Percentiles rank a stretch among this genome's conserved stretches.
Conservation (phyloP, 2,329 filamentous ascomycete species). For the Boeremia exigua region DNA sequence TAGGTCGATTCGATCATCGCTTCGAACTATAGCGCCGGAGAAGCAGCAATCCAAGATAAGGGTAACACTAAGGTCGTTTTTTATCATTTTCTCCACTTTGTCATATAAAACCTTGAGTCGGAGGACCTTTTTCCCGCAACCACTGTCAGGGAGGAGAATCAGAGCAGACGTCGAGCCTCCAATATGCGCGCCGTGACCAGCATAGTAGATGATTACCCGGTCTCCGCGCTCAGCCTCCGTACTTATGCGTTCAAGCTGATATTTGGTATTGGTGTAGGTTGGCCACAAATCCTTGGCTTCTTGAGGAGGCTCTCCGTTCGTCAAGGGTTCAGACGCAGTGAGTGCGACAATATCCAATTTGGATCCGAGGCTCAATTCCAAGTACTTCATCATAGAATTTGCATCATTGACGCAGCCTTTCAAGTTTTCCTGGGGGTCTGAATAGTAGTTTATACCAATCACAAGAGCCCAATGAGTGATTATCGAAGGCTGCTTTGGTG, state of each 20-base stretch:
- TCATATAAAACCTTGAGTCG: not conserved
- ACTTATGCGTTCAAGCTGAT: not conserved
- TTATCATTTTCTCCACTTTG: not conserved
- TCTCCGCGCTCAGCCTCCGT: not conserved
- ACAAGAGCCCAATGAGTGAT: not conserved
- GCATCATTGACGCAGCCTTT: not conserved
- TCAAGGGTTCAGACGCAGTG: not conserved
- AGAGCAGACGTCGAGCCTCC: not conserved
- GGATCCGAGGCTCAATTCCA: not conserved
- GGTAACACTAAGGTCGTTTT: not conserved
- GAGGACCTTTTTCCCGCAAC: not conserved
- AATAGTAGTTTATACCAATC: not conserved
- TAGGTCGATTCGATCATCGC: not conserved
- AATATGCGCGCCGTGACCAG: not conserved
- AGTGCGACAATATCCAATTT: not conserved
- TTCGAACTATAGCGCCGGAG: not conserved
- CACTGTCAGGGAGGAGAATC: not conserved
- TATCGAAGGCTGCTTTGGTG: no score
- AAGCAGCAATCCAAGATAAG: not conserved
- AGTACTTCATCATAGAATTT: not conserved
- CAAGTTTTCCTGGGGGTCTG: not conserved
- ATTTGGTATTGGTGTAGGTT: not conserved
- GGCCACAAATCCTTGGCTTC: not conserved
- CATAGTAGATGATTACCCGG: not conserved
- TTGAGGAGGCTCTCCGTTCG: not conserved